phyloP scores from a whole-genome alignment of 1,284 basidiomycete species.

The Malassezia obtusa region DNA sequence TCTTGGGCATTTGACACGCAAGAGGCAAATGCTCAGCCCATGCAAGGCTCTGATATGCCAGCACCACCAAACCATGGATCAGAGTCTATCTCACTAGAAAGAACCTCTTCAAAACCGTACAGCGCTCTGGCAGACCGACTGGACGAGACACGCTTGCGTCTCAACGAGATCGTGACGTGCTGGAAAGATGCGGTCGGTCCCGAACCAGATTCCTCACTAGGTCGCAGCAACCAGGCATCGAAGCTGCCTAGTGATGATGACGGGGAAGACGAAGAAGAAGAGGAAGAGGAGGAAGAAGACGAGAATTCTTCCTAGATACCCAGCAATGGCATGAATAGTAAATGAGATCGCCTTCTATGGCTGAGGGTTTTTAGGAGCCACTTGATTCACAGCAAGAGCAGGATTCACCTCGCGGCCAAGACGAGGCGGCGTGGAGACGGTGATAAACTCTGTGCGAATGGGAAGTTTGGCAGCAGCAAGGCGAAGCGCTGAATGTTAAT shows the following conservation, averaged over 20 bases:
- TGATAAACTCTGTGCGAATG: conserved; percentile 79
- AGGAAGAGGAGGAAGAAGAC: background rate
- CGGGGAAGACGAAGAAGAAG: background rate
- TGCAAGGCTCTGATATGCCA: background rate
- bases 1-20: conserved; percentile 4
- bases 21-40: background rate
- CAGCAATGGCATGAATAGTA: no score
- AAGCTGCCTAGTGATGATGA: background rate
- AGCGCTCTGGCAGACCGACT: conserved; percentile 2
- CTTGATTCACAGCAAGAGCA: background rate
- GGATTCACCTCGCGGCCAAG: conserved; percentile 55
- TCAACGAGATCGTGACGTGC: conserved; percentile 12
- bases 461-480: conserved; percentile 84
- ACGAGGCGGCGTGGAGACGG: conserved; percentile 61
- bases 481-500: conserved; percentile 59
- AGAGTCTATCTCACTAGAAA: background rate
- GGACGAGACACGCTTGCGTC: background rate
- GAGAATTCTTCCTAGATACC: no score
- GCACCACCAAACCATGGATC: background rate
- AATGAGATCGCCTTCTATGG: background rate
- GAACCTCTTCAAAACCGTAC: background rate
- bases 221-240: conserved; percentile 8
- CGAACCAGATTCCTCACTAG: conserved; percentile 9
- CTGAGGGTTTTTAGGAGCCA: background rate
- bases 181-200: conserved; percentile 17